These are phyloP conservation scores for Eucalyptus pumila DNA, from an alignment of 345 rosid genomes.

Conservation along the genomic window DNA sequence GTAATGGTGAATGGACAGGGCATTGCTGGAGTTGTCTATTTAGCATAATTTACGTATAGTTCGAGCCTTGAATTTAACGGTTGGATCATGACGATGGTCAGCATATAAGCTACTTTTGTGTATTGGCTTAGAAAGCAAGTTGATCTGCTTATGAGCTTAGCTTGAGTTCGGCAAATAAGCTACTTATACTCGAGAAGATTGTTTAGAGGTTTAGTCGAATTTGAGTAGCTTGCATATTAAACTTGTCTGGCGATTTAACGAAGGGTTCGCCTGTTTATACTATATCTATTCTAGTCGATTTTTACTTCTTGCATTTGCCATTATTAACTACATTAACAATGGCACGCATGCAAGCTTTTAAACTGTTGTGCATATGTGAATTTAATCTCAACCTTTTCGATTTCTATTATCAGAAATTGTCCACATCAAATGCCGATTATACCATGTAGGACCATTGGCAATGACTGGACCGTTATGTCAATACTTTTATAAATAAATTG, in stretches of 20 bases:
- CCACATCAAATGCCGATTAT: no score
- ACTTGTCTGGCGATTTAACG: not conserved
- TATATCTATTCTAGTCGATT: not conserved
- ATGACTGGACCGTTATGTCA: accelerated
- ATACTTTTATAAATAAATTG: not conserved
- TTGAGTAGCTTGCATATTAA: not conserved
- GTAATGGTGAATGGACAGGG: not conserved
- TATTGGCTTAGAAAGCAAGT: not conserved
- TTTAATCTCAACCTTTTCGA: not conserved
- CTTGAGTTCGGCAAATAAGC: not conserved
- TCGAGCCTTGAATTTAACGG: not conserved
- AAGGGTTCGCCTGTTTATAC: not conserved
- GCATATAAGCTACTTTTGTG: not conserved
- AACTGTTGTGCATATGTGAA: no score
- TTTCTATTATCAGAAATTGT: not conserved
- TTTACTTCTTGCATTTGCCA: not conserved
- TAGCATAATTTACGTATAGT: not conserved
- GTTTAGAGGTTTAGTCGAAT: not conserved
- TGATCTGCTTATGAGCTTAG: not conserved
- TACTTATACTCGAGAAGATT: not conserved
- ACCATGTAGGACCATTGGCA: not conserved
- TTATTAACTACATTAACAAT: no score
- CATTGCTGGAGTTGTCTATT: not conserved
- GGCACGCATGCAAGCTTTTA: not conserved
- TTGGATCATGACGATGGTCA: not conserved